Base-by-base conservation (phyloP, 2,329 filamentous ascomycete genomes). In the Truncatella angustata region DNA sequence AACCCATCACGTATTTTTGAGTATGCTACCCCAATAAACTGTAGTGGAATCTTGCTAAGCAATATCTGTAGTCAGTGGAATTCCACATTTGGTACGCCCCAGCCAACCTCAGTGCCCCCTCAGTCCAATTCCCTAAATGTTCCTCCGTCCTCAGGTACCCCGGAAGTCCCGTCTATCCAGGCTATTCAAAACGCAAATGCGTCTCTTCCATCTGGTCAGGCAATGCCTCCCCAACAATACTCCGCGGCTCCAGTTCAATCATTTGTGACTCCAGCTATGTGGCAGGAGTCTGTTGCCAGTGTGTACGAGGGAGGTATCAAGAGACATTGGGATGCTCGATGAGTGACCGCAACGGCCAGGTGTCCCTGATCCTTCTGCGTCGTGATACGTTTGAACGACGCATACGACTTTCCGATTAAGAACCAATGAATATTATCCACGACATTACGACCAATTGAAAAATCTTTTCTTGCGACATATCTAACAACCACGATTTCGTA, bases 1-100 rank as follows among this genome's bases (percentile, higher is more conserved):
- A 95, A 96, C 63, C 92, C 91, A 21, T 82, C 88, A 28, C 83
- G 87, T 54, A 91, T 96, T 59, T 93, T 96, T 79, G 90, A 93
- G 91, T 96, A 81, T 79, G 90, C 43, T 37, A 12, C 20, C 24
- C 36, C 34, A 9, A 14, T 43, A 12, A 14, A 21, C 10, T 11
- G 6, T 45, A n/a, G 14, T 20, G 5, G 10, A 20, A 44, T 7
- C 40, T 26, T 44, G 37, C 40, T 45, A 44, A 50, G n/a, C 16
- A 18, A 71, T 5, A 12, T 16, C 39, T 59, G 56, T 63, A 96
- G 92, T 70, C 91, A 96, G 77, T 97, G 93, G 92, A 92, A 96
- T 71, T 86, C 88, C 65, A 92, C 93, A 59, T 97, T 97, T 74
- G 90, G 91, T 77, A 89, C 86, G 70, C 64, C 73, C 57, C 69